Percentiles rank a stretch among this genome's conserved stretches.
These are phyloP conservation scores for Piper betle DNA, from an alignment of 164 flowering plant species.

Conservation along the genomic window DNA sequence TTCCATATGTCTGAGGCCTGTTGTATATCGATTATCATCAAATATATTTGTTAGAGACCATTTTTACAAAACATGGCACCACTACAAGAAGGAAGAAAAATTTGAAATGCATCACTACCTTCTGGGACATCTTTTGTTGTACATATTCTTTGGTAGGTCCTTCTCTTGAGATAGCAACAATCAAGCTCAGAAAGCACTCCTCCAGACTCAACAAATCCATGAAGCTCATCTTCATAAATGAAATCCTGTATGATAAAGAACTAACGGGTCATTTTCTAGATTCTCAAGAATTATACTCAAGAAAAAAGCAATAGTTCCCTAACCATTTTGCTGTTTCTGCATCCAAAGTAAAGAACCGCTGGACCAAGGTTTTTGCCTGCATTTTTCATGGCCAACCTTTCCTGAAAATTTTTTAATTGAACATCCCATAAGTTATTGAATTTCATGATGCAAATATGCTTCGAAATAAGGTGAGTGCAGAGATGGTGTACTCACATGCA, in stretches of 20 bases:
- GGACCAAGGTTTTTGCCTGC: slow-evolving; percentile 70
- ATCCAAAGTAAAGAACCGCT: slow-evolving; percentile 75
- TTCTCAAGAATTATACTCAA: too few relatives aligned
- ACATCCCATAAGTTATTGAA: neutral
- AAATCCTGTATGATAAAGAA: slow-evolving; percentile 41
- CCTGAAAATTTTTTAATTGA: slow-evolving; percentile 32
- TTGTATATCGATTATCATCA: too few relatives aligned
- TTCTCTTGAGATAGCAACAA: slow-evolving; percentile 89
- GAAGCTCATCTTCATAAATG: slow-evolving; percentile 84
- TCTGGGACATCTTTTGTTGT: slow-evolving; percentile 87
- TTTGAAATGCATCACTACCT: slow-evolving; percentile 25
- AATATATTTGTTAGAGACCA: neutral
- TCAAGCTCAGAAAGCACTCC: slow-evolving; percentile 62
- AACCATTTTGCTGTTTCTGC: slow-evolving; percentile 85
- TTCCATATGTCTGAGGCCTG: slow-evolving; percentile 86
- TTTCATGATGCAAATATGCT: neutral
- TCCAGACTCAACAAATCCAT: slow-evolving; percentile 53
- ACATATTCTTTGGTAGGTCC: slow-evolving; percentile 89
- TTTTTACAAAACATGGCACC: neutral
- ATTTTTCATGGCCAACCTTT: slow-evolving; percentile 74
- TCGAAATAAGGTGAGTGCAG: neutral
- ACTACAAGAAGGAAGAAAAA: neutral
- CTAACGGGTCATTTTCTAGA: neutral
- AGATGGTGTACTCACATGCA: slow-evolving; percentile 46
- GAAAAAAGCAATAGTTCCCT: neutral